Percentiles rank a stretch among this genome's conserved stretches.
These are phyloP conservation scores for Tetrahymena malaccensis DNA, from an alignment of 73 alveolate species.

Conservation along the genomic window DNA sequence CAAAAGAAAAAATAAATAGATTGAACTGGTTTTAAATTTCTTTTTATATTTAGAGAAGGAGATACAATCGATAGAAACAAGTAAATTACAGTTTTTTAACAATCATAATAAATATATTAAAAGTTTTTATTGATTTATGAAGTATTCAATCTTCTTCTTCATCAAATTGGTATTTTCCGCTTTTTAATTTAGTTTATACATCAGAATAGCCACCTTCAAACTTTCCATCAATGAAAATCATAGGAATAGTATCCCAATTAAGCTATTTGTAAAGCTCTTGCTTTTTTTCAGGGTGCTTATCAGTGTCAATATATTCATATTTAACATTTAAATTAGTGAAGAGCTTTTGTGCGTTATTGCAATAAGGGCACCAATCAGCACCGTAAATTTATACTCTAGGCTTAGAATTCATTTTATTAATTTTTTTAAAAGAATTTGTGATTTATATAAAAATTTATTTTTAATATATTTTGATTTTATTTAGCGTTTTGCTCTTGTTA, in stretches of 20 bases:
- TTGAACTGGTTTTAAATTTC: not conserved
- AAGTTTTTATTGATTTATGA: too few relatives aligned
- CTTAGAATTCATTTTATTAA: not conserved
- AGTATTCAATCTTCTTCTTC: not conserved
- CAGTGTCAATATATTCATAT: not conserved
- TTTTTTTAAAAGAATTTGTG: not conserved
- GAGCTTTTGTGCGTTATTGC: not conserved
- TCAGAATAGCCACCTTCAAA: not conserved
- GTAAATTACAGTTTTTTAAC: too few relatives aligned
- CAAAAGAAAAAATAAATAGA: too few relatives aligned
- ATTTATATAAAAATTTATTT: not conserved
- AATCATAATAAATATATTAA: too few relatives aligned
- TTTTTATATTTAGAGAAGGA: not conserved
- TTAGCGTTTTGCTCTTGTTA: not conserved
- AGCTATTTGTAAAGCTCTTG: not conserved
- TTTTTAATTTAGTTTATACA: not conserved
- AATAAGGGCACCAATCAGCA: not conserved
- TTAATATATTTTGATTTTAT: not conserved
- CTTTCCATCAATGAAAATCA: not conserved
- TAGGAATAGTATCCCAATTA: not conserved
- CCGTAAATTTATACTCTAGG: not conserved
- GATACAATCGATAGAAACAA: not conserved
- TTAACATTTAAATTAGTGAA: not conserved
- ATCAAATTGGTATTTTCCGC: not conserved
- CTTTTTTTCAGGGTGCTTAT: not conserved